Base-by-base conservation (phyloP, 140 eudicot genomes). In the Ambrosia hybrid region DNA sequence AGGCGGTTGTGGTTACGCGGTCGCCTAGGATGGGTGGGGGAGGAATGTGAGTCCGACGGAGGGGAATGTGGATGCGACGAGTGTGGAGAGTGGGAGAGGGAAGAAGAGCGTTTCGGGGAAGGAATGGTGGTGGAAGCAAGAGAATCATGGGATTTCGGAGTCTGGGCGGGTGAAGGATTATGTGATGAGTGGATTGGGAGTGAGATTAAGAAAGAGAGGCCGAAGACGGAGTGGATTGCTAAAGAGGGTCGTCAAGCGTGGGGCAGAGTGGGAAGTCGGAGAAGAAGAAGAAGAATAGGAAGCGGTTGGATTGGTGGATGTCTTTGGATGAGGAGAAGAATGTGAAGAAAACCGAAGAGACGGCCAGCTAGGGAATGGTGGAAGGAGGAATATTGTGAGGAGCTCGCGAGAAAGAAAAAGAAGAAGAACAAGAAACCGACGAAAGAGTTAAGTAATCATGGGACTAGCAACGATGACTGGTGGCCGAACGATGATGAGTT, bases 111-210 rank as follows among this genome's bases (percentile, higher is more conserved):
- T 72, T 16, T 61, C 83, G 1, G 96, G 95, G 45, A 84, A 79
- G 76, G 98, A 89, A 72, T 86, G 96, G 96, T 88, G 94, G 98
- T 85, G 95, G 92, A 89, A 89, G 77, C 96, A 89, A 59, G 95
- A 85, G 26, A 80, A 79, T 21, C 30, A 21, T 49, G 81, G 83
- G 0, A 74, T 77, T 56, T 84, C 63, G 13, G 92, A 81, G 51
- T 75, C 92, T 0, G 96, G 94, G 17, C 83, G 69, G 56, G 97
- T 90, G 71, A 94, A 93, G 80, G 96, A 93, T 60, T 93, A 89
- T 79, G 98, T 93, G 58, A 85, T 84, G 95, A 90, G 65, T 93
- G 98, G 98, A 89, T 93, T 51, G 97, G 97, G 59, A 86, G 72
- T 38, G 98, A 93, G 83, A 88, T 90, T 45, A 88, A 83, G 84